These are phyloP conservation scores for Neofusicoccum laricinum DNA, from an alignment of 2,329 filamentous ascomycete genomes.

Conservation along the genomic window DNA sequence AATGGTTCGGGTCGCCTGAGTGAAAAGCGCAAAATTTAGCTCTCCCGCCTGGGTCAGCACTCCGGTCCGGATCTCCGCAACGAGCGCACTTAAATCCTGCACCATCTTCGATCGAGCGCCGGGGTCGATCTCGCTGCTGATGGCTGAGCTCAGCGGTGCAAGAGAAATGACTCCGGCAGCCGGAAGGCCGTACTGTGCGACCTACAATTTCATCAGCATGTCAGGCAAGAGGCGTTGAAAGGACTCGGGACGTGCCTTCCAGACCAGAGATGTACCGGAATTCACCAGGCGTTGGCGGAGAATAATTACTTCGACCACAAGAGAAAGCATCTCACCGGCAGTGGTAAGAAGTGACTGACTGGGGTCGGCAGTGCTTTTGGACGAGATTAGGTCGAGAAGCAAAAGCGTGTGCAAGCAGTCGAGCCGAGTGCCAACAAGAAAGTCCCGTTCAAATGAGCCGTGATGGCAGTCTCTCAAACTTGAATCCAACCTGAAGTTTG, in stretches of 20 bases:
- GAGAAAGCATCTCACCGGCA: conserved; percentile 27
- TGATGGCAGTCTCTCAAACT: conserved; percentile 18
- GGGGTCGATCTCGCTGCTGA: neutral
- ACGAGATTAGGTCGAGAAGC: conserved; percentile 25
- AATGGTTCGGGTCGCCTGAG: neutral
- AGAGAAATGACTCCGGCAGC: conserved; percentile 34
- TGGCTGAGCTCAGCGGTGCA: conserved; percentile 22
- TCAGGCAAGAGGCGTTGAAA: neutral
- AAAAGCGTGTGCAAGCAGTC: conserved; percentile 34
- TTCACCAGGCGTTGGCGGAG: conserved; percentile 29
- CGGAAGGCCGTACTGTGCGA: conserved; percentile 33
- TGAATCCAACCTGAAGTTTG: conserved; percentile 22
- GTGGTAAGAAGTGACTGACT: conserved; percentile 24
- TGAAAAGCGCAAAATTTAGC: neutral
- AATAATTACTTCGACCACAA: conserved; percentile 30
- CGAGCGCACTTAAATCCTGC: conserved; percentile 30
- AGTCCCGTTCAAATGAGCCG: conserved; percentile 29
- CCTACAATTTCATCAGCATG: conserved; percentile 18
- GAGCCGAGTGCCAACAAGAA: conserved; percentile 30
- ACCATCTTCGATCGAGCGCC: conserved; percentile 18
- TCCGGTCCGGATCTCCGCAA: conserved; percentile 31
- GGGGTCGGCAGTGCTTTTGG: conserved; percentile 24
- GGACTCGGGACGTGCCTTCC: conserved; percentile 29
- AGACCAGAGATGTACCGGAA: conserved; percentile 32
- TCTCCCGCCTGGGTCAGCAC: conserved; percentile 12